Evolutionary conservation across 495 filamentous ascomycete species (phyloP).

Genomic region (Trichoderma gamsii): DNA sequence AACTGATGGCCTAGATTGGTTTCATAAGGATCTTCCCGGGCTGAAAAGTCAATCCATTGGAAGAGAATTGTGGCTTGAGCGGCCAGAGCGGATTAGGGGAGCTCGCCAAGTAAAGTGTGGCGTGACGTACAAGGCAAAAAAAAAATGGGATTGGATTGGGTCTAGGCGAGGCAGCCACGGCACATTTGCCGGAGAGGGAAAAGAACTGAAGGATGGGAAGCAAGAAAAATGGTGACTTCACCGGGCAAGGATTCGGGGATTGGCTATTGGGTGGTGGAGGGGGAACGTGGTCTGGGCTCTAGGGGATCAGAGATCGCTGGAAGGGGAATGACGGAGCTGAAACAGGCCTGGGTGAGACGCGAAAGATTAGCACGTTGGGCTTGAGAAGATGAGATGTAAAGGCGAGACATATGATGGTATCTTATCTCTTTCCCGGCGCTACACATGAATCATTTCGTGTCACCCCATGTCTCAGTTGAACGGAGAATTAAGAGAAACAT

Average conservation of each 20-base stretch:
- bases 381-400: no score
- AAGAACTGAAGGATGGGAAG: neutral
- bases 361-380: no score
- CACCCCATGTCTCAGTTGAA: neutral
- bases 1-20: no score
- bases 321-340: neutral
- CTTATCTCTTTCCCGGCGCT: no score
- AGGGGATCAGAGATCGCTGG: neutral
- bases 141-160: no score
- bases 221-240: slow-evolving; percentile 1
- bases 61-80: neutral
- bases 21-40: no score
- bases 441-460: neutral
- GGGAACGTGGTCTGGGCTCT: neutral
- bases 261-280: neutral
- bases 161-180: no score
- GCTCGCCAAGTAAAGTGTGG: neutral
- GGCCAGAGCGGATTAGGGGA: neutral
- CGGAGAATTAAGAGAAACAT: neutral
- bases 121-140: no score
- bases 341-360: no score
- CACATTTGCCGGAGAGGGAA: no score
- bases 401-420: no score
- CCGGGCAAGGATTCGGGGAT: neutral
- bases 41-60: no score